Conservation (phyloP, 2,329 filamentous ascomycete genomes). For the Calonectria pseudoreteaudii region DNA sequence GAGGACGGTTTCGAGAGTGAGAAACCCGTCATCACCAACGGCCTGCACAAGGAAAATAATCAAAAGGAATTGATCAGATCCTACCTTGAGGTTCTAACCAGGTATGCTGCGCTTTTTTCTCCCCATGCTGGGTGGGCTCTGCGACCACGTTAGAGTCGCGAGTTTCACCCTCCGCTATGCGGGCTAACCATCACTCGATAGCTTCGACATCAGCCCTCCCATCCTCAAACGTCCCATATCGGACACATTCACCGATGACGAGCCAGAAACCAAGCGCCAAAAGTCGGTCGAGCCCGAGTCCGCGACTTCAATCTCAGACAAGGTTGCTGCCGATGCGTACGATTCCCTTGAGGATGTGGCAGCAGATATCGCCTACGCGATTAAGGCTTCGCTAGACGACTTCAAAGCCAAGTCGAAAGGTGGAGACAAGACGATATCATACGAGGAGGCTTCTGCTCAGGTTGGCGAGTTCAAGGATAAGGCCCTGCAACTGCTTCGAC, state of each 20-base stretch:
- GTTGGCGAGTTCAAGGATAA: slow-evolving; percentile 71
- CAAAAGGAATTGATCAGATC: slow-evolving; percentile 53
- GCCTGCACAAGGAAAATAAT: slow-evolving; percentile 42
- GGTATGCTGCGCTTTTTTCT: slow-evolving; percentile 46
- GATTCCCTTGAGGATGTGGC: slow-evolving; percentile 74
- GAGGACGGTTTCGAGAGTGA: slow-evolving; percentile 44
- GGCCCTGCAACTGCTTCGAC: slow-evolving; percentile 71
- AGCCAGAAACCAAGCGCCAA: slow-evolving; percentile 71
- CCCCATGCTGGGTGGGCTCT: slow-evolving; percentile 12
- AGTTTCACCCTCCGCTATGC: slow-evolving; percentile 17
- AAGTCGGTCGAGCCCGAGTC: slow-evolving; percentile 62
- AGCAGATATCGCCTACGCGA: slow-evolving; percentile 63
- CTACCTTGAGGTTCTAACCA: slow-evolving; percentile 52
- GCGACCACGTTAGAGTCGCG: slow-evolving; percentile 25
- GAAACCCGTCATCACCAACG: slow-evolving; percentile 41
- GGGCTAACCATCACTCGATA: slow-evolving; percentile 51
- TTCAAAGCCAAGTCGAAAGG: slow-evolving; percentile 52
- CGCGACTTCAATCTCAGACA: slow-evolving; percentile 62
- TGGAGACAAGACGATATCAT: slow-evolving; percentile 41
- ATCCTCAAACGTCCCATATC: slow-evolving; percentile 67
- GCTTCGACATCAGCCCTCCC: slow-evolving; percentile 65
- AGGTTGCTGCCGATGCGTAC: slow-evolving; percentile 64
- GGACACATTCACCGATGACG: slow-evolving; percentile 55
- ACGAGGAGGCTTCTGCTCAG: slow-evolving; percentile 54
- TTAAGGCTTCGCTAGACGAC: slow-evolving; percentile 61